Evolutionary conservation across 495 filamentous ascomycete genomes (phyloP).

Genomic region (Aspergillus olivimuriae): DNA sequence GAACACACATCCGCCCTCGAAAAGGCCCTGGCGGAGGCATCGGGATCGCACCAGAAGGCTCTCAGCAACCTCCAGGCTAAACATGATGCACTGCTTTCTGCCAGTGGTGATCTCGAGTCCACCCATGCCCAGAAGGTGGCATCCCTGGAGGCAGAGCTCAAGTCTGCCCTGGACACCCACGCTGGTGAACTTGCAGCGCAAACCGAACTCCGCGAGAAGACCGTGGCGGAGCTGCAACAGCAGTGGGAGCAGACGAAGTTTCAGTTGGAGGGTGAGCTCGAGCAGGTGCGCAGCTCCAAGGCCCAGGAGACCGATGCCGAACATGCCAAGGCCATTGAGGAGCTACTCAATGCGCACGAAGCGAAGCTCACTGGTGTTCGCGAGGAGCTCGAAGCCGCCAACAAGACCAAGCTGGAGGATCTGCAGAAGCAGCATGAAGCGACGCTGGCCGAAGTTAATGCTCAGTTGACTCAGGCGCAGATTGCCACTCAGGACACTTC

Average conservation of each 20-base stretch:
- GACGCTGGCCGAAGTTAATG: slow-evolving; percentile 23
- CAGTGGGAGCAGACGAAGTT: slow-evolving; percentile 28
- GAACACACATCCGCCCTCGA: slow-evolving; percentile 30
- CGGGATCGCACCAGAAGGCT: slow-evolving; percentile 25
- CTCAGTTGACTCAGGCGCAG: slow-evolving; percentile 32
- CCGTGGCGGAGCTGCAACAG: slow-evolving; percentile 31
- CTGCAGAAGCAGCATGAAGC: slow-evolving; percentile 35
- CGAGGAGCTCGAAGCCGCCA: slow-evolving; percentile 31
- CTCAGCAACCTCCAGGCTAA: slow-evolving; percentile 34
- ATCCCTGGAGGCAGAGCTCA: slow-evolving; percentile 32
- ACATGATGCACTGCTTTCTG: slow-evolving; percentile 30
- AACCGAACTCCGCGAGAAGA: slow-evolving; percentile 24
- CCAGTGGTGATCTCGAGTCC: slow-evolving; percentile 29
- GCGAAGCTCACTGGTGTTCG: slow-evolving; percentile 31
- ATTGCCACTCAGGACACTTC: slow-evolving; percentile 35
- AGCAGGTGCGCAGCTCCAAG: slow-evolving; percentile 25
- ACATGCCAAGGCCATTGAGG: slow-evolving; percentile 39
- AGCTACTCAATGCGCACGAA: slow-evolving; percentile 40
- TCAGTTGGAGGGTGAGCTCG: slow-evolving; percentile 29
- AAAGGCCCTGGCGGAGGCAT: slow-evolving; percentile 20
- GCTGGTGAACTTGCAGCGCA: slow-evolving; percentile 28
- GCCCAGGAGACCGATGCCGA: slow-evolving; percentile 35
- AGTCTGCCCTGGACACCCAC: slow-evolving; percentile 25
- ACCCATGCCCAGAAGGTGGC: slow-evolving; percentile 27
- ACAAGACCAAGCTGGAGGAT: slow-evolving; percentile 32